phyloP scores from a whole-genome alignment of 257 asterid genomes.

The Solanum verrucosum region DNA sequence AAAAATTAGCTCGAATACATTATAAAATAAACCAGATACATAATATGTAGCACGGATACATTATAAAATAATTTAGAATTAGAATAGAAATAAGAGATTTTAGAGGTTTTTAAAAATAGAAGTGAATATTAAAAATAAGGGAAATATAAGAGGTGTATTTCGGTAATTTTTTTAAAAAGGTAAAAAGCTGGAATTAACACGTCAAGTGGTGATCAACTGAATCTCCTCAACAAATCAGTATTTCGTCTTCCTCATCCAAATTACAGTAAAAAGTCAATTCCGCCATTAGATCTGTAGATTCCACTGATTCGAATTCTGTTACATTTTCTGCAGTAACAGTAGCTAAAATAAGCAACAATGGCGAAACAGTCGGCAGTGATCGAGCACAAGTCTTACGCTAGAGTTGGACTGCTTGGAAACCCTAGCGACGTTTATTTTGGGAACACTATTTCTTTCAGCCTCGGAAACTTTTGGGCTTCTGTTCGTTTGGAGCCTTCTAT shows the following conservation, averaged over 20 bases:
- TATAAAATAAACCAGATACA: too few relatives aligned
- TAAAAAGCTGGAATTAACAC: background rate
- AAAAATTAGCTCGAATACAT: too few relatives aligned
- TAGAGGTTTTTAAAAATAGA: too few relatives aligned
- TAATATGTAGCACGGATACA: too few relatives aligned
- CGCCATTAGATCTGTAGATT: background rate
- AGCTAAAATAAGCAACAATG: conserved; percentile 5
- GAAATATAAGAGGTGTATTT: too few relatives aligned
- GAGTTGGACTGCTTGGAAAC: conserved; percentile 70
- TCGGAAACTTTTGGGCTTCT: conserved; percentile 73
- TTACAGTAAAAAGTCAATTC: background rate
- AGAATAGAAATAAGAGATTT: too few relatives aligned
- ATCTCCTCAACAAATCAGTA: background rate
- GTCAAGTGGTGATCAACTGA: background rate
- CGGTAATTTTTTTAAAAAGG: too few relatives aligned
- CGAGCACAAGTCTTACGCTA: conserved; percentile 65
- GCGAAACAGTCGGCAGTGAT: conserved; percentile 11
- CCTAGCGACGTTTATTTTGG: conserved; percentile 88
- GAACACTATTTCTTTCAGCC: conserved; percentile 60
- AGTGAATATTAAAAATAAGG: too few relatives aligned
- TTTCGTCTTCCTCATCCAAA: background rate
- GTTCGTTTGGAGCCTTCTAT: conserved; percentile 60
- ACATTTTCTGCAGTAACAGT: background rate
- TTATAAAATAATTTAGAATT: too few relatives aligned
- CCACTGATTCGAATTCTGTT: background rate